These are phyloP conservation scores for Trichoderma asperellum DNA, from an alignment of 2,329 filamentous ascomycete species.

Conservation along the genomic window DNA sequence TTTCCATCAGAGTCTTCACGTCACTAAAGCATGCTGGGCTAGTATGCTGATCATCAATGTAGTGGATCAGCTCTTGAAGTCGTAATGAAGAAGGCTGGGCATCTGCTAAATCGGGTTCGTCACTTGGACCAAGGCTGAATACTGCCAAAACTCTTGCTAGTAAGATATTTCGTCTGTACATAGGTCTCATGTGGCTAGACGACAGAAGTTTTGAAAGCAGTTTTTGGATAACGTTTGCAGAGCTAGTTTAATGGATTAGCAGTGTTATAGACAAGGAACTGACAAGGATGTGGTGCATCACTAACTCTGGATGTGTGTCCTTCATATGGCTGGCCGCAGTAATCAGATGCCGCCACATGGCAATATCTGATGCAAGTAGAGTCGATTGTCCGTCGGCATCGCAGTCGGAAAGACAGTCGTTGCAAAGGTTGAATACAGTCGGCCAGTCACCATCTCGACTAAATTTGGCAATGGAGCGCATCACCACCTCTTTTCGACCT, in stretches of 20 bases:
- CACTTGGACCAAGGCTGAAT: slow-evolving; percentile 41
- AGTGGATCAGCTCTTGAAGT: slow-evolving; percentile 42
- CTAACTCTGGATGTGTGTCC: slow-evolving; percentile 42
- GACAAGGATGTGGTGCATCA: neutral
- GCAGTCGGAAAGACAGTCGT: slow-evolving; percentile 46
- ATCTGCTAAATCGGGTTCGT: slow-evolving; percentile 38
- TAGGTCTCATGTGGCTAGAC: slow-evolving; percentile 40
- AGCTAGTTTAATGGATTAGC: slow-evolving; percentile 28
- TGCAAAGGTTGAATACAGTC: slow-evolving; percentile 49
- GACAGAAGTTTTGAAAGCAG: slow-evolving; percentile 41
- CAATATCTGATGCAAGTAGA: slow-evolving; percentile 52
- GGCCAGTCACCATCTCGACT: slow-evolving; percentile 48
- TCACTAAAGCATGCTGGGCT: slow-evolving; percentile 53
- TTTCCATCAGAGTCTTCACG: slow-evolving; percentile 49
- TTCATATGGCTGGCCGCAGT: slow-evolving; percentile 44
- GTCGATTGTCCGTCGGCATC: slow-evolving; percentile 45
- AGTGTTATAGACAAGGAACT: no score
- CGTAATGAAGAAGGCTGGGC: slow-evolving; percentile 39
- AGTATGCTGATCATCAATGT: slow-evolving; percentile 43
- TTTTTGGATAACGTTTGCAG: slow-evolving; percentile 35
- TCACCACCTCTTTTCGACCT: slow-evolving; percentile 53
- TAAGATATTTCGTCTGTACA: slow-evolving; percentile 47
- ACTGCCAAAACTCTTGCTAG: slow-evolving; percentile 46
- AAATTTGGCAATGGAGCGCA: slow-evolving; percentile 47
- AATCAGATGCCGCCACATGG: slow-evolving; percentile 47